These are phyloP conservation scores for Bolboschoenus planiculmis DNA, from an alignment of 176 grass and related monocot genomes.

Conservation along the genomic window DNA sequence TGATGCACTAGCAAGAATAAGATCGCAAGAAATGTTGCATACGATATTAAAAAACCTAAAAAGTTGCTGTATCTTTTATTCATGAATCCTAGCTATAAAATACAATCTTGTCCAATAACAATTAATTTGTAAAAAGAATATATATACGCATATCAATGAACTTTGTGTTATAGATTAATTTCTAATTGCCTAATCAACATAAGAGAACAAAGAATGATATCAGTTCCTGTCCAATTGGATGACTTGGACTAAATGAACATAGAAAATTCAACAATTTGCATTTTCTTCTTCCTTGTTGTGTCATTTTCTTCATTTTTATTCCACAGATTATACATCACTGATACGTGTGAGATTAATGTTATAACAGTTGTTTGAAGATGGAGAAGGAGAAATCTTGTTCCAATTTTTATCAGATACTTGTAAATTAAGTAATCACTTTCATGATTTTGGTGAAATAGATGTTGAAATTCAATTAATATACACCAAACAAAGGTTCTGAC, in stretches of 20 bases:
- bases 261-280: not conserved
- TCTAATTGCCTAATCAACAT: not conserved
- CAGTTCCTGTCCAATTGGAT: not conserved
- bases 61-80: not conserved
- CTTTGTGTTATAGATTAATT: not conserved
- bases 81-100: not conserved
- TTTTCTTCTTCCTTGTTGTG: not conserved
- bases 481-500: not conserved
- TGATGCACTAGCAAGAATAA: too few relatives aligned
- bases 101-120: not conserved
- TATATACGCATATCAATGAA: not conserved
- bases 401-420: not conserved
- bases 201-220: not conserved
- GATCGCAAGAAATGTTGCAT: too few relatives aligned
- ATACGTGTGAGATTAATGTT: not conserved
- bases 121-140: not conserved
- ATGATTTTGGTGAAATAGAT: not conserved
- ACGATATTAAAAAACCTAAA: too few relatives aligned
- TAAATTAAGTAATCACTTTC: not conserved
- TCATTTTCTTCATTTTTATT: not conserved
- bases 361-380: not conserved
- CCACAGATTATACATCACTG: not conserved
- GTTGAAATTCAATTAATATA: constrained; percentile 1
- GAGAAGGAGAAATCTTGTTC: not conserved
- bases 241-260: not conserved